Conservation (phyloP, 2,329 filamentous ascomycete genomes). For the Aspergillus alliaceus region DNA sequence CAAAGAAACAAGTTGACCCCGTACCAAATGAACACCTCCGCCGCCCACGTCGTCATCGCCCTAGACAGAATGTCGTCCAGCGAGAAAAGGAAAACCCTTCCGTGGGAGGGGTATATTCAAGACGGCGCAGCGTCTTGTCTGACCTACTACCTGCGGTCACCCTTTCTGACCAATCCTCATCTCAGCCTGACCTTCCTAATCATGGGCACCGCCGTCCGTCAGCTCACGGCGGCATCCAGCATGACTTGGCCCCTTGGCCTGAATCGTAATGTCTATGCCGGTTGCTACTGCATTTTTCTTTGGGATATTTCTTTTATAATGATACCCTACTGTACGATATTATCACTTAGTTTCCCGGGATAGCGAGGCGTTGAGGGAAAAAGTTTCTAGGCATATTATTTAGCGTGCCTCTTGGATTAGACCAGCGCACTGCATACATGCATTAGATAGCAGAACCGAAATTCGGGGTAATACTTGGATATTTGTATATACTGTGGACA, state of each 20-base stretch:
- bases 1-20: constrained; percentile 54
- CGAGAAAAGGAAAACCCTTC: constrained; percentile 33
- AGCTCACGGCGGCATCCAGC: constrained; percentile 14
- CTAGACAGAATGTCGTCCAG: constrained; percentile 9
- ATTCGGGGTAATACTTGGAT: background rate
- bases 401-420: background rate
- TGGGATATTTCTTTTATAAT: background rate
- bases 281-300: background rate
- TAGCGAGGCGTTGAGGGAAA: background rate
- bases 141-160: constrained; percentile 21
- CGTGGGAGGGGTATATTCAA: constrained; percentile 29
- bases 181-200: background rate
- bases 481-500: background rate
- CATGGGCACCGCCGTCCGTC: background rate
- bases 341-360: background rate
- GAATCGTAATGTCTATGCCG: constrained; percentile 8
- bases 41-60: constrained; percentile 24
- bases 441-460: background rate
- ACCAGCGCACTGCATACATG: background rate
- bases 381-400: background rate
- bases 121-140: constrained; percentile 27
- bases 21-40: constrained; percentile 40
- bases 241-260: constrained; percentile 21
- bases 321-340: constrained; percentile 1
- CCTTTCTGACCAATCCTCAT: constrained; percentile 1